Base-by-base conservation (phyloP, 208 protist species). In the Trypanosoma vivax region DNA sequence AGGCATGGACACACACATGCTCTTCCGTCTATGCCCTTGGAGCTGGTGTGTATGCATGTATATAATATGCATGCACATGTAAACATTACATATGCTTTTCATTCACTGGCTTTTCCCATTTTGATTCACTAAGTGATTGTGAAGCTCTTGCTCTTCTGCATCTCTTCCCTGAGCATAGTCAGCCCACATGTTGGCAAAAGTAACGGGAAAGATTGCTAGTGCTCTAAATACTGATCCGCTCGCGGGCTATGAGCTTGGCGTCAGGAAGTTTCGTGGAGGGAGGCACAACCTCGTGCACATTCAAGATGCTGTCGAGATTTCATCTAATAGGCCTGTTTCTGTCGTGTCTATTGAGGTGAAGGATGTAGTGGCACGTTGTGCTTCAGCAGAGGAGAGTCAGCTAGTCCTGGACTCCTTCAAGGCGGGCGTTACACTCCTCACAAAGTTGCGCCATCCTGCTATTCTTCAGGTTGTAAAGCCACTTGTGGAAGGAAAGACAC, bases 261-360 rank as follows among this genome's bases (percentile, higher is more conserved):
- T 45, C 5, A 24, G 30, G 30, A 63, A 39, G 27, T 50, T 60
- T 19, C 49, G 60, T 10, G 63, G 58, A 27, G 73, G 73, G 5
- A 72, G 73, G 31, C 38, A 55, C 23, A 45, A 68, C 33, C 31
- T 85, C 7, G 65, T 81, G 19, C 50, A 62, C 21, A 65, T 73
- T 54, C 50, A 60, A 28, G 67, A 74, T 27, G 73, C 73, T 2
- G 53, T 73, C 3, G 65, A 73, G 41, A 45, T 53, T 4, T 69
- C 64, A 9, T 65, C 53, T n/a, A 57, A 56, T 3, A 67, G 54
- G 19, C 49, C 49, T 35, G 78, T 81, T 3, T 76, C 78, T 21
- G 70, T 85, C 24, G 67, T 81, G 33, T 72, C 60, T 0, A 16
- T 79, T 7, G 52, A 58, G n/a, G 47, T 54, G 23, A 71, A 64